Evolutionary conservation across 352 stramenopile species (phyloP).

Genomic region (Elongisporangium undulatum): DNA sequence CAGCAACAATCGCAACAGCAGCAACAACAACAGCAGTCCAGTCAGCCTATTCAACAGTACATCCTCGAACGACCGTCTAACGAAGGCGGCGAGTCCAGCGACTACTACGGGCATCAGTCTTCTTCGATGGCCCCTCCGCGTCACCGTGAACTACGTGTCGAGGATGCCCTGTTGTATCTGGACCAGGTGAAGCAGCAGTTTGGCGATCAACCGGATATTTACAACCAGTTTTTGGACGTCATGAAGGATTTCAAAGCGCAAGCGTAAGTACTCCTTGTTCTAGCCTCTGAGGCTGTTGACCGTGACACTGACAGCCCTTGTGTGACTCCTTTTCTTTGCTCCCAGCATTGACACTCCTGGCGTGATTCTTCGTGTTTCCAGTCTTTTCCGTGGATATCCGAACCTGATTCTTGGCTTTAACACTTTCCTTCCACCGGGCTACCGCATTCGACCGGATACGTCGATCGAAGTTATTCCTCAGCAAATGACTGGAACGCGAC

Average conservation of each 20-base stretch:
- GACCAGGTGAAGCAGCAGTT: conserved; percentile 99
- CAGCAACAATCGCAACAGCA: conserved; percentile 37
- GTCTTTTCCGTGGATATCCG: conserved; percentile 98
- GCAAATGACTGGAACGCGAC: conserved; percentile 33
- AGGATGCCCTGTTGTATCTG: conserved; percentile 99
- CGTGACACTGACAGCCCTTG: neutral
- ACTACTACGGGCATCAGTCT: conserved; percentile 23
- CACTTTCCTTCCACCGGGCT: conserved; percentile 97
- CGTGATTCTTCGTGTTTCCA: conserved; percentile 98
- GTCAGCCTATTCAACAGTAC: conserved; percentile 29
- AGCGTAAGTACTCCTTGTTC: conserved; percentile 25
- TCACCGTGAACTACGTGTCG: conserved; percentile 88
- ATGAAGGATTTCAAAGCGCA: conserved; percentile 99
- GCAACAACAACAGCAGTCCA: conserved; percentile 18
- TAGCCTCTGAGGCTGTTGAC: conserved; percentile 1
- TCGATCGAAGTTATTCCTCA: conserved; percentile 77
- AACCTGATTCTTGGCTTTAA: conserved; percentile 99
- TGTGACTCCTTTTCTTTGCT: neutral
- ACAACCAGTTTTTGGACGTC: conserved; percentile 99
- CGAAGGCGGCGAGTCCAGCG: conserved; percentile 21
- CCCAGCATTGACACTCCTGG: conserved; percentile 96
- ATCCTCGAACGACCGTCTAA: conserved; percentile 49
- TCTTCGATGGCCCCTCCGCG: conserved; percentile 31
- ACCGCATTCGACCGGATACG: conserved; percentile 83
- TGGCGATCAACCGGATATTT: conserved; percentile 98